A percentile compares a stretch with the other conserved stretches of the same genome.
Conservation (phyloP, 2,329 filamentous ascomycete species). For the Cercospora citrullina region DNA sequence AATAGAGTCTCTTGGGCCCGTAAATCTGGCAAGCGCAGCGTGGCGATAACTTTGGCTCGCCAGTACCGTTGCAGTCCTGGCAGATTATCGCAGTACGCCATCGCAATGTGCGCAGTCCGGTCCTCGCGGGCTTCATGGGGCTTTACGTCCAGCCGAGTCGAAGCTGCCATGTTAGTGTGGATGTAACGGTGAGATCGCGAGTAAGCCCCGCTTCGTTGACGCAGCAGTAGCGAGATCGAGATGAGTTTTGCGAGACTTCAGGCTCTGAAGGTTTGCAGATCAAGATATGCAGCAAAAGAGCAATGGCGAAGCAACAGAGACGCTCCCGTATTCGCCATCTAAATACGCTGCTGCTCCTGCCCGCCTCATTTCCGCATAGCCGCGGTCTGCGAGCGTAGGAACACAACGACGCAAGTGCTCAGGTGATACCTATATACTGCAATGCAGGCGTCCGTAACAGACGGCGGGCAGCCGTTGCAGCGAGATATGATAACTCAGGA, state of each 20-base stretch:
- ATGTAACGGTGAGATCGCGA: neutral
- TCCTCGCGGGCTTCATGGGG: neutral
- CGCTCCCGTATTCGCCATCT: neutral
- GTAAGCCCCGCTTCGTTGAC: neutral
- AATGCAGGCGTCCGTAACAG: neutral
- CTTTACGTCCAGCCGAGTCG: constrained; percentile 11
- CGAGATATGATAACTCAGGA: neutral
- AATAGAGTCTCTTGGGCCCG: neutral
- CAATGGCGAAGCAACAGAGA: neutral
- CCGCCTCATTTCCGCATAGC: neutral
- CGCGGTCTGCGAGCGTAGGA: neutral
- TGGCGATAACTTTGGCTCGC: neutral
- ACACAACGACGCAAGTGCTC: neutral
- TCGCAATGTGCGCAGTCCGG: neutral
- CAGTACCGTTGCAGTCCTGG: neutral
- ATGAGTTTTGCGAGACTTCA: neutral
- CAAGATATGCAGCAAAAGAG: neutral
- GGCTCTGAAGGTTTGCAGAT: neutral
- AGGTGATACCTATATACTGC: neutral
- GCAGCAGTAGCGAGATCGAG: neutral
- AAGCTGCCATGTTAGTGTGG: neutral
- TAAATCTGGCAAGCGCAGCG: neutral
- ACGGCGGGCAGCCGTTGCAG: neutral
- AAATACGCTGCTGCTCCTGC: neutral
- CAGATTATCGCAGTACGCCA: neutral